Evolutionary conservation across 2,329 filamentous ascomycete genomes (phyloP).

Genomic region (Colletotrichum sp.): DNA sequence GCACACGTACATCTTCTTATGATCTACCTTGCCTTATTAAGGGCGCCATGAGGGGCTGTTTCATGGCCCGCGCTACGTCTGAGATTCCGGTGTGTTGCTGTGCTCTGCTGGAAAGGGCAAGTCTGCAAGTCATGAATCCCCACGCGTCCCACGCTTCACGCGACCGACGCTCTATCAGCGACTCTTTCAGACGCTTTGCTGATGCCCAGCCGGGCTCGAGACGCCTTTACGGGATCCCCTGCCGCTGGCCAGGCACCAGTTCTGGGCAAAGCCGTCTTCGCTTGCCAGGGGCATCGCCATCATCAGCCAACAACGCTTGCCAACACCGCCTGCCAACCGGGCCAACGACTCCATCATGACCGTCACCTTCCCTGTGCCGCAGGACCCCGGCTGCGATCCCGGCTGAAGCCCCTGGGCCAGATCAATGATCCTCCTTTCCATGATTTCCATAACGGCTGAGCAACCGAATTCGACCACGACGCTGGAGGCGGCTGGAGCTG

Average conservation of each 20-base stretch:
- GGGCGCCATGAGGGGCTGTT: constrained; percentile 12
- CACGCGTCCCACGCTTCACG: background rate
- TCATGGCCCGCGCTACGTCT: constrained; percentile 15
- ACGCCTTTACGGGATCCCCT: background rate
- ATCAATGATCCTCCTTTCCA: background rate
- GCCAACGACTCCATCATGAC: background rate
- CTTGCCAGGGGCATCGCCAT: background rate
- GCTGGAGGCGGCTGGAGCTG: background rate
- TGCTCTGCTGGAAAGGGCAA: background rate
- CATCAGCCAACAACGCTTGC: background rate
- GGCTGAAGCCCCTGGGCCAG: background rate
- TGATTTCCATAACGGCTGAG: background rate
- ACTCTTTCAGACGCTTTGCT: background rate
- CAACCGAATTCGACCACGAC: background rate
- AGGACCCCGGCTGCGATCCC: background rate
- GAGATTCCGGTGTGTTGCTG: constrained; percentile 4
- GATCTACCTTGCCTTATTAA: constrained; percentile 20
- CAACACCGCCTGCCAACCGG: background rate
- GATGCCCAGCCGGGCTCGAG: background rate
- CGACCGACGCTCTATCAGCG: background rate
- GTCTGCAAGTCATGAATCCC: background rate
- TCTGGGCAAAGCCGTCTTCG: background rate
- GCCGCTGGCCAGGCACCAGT: background rate
- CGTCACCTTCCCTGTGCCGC: constrained; percentile 2
- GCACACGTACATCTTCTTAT: background rate